phyloP scores from a whole-genome alignment of 805 yeast genomes.

The Cyberlindnera samutprakarnensis region DNA sequence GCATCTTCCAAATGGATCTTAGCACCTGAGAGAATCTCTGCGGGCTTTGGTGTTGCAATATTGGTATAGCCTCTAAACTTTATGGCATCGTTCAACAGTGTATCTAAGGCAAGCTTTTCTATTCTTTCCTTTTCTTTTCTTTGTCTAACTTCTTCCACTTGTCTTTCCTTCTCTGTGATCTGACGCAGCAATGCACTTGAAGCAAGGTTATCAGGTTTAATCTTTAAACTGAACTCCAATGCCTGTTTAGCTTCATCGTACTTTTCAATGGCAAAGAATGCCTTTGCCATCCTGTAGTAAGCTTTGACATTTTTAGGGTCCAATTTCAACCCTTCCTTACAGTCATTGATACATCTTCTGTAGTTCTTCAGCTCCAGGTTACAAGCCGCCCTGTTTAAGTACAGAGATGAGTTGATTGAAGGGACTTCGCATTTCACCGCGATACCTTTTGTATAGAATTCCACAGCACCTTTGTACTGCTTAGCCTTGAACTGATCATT shows the following conservation, averaged over 20 bases:
- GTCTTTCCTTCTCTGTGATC: conserved; percentile 31
- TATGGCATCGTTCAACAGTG: conserved; percentile 51
- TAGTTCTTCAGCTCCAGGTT: conserved; percentile 80
- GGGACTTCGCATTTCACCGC: conserved; percentile 56
- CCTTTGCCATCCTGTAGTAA: conserved; percentile 74
- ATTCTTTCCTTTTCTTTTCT: conserved; percentile 25
- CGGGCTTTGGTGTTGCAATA: conserved; percentile 43
- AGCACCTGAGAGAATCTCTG: conserved; percentile 48
- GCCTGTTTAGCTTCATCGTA: conserved; percentile 68
- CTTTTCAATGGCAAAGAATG: conserved; percentile 60
- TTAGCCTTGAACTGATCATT: conserved; percentile 75
- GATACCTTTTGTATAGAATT: conserved; percentile 72
- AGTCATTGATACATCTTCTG: conserved; percentile 80
- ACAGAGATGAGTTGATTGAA: conserved; percentile 53
- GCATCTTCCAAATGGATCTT: conserved; percentile 54
- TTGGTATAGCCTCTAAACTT: conserved; percentile 48
- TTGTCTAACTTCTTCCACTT: conserved; percentile 24
- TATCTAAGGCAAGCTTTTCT: conserved; percentile 33
- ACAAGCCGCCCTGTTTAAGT: conserved; percentile 84
- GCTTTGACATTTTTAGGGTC: conserved; percentile 79
- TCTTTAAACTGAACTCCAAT: conserved; percentile 51
- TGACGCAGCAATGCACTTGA: conserved; percentile 38
- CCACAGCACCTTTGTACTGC: conserved; percentile 69
- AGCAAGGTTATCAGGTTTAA: conserved; percentile 55
- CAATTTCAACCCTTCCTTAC: conserved; percentile 56